Evolutionary conservation across 2,329 filamentous ascomycete genomes (phyloP), one percentile per base, ranked within the genome.

Genomic region (Talaromyces sp.): DNA sequence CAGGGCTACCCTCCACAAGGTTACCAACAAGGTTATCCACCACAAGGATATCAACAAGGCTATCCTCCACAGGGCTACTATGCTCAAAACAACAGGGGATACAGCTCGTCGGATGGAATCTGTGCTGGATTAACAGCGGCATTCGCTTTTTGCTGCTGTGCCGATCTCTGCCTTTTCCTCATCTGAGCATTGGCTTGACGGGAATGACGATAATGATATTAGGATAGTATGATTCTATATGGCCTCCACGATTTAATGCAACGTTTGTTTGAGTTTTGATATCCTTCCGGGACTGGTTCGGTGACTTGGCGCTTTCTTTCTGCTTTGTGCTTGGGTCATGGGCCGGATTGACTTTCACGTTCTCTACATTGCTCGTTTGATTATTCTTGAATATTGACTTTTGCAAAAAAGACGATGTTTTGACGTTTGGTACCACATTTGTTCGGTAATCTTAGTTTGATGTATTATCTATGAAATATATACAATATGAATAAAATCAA

Each of bases 131-230:
- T 83, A 17, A 70, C 82, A 69, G 81, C 79, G 56, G 81, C 79
- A 19, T 62, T 82, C 64, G 81, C 81, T 9, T 82, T 81, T 68
- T 83, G 81, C 69, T 83, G 81, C 70, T 83, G 81, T 33, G 64
- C 60, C n/a, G 64, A 66, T 54, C 50, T 72, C 75, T 83, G 73
- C 8, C 25, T 57, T n/a, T 61, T 50, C 7, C 35, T 65, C 3
- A 15, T 66, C 9, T 61, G 43, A 59, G 52, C 13, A 3, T 11
- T 6, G 33, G 15, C n/a, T 7, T n/a, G 17, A 45, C 13, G 10
- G 31, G 15, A 35, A 22, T n/a, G 11, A 47, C 37, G 13, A 37
- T 39, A 15, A 25, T 45, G 37, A 59, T 33, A 43, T 13, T 19
- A 15, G 25, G 39, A 37, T 39, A 3, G 35, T 39, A 10, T 25